Base-by-base conservation (phyloP, 305 asterid genomes). In the Fraxinus nigra region DNA sequence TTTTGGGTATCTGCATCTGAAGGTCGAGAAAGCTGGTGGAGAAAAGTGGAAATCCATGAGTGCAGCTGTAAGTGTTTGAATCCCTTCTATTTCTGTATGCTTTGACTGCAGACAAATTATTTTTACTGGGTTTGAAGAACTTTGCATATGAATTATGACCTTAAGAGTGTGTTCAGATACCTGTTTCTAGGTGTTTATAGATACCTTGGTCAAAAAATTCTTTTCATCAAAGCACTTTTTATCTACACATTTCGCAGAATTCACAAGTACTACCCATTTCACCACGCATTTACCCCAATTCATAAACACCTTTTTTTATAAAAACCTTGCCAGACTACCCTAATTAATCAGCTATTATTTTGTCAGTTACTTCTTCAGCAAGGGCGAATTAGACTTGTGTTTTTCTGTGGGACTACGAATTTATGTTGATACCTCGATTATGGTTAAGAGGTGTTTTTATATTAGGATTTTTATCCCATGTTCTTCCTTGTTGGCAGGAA, bases 11-110 rank as follows among this genome's bases (percentile, higher is more conserved):
- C 79, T 79, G 24, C 74, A 43, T 40, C 5, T 84, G 54, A 86
- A 95, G 99, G 99, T 95, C 51, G 99, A 98, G 75, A 93, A 93
- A 87, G 98, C 98, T 85, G 99, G 98, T 40, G 99, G 98, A 77
- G 94, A 85, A 86, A 94, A 91, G 86, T 95, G 99, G 98, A 95
- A 93, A 82, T 94, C 97, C 79, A 33, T 95, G 95, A 86, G 85
- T 30, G 86, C 77, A 22, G 97, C 93, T 72, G 99, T 95, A 89
- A 93, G 98, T 90, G 11, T 79, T 35, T 56, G 72, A 67, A 4
- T 24, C 63, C 30, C 59, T 76, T 32, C 5, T 28, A 13, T 70
- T 33, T 75, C 65, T 4, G 38, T 78, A 32, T 28, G 72, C 11
- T 20, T 24, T 63, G 33, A 63, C 37, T 14, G 6, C 75, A 30